A percentile compares a stretch with the other conserved stretches of the same genome.
These are phyloP conservation scores for Strobilomyces dryophilus DNA, from an alignment of 768 basidiomycete genomes.

Conservation along the genomic window DNA sequence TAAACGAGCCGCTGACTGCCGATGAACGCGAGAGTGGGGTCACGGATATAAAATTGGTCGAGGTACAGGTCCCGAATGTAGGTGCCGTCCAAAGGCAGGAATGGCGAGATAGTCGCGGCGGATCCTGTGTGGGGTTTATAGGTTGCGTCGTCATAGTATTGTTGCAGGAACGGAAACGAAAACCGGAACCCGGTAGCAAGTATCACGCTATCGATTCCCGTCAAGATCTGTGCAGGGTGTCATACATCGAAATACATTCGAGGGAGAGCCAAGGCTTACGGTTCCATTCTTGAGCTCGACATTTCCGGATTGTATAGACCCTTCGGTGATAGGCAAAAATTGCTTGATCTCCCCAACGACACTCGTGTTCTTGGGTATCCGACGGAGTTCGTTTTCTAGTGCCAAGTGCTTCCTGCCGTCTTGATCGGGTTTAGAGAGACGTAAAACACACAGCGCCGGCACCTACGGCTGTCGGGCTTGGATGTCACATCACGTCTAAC, in stretches of 20 bases:
- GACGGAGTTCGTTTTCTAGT: background rate
- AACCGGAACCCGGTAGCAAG: slow-evolving; percentile 10
- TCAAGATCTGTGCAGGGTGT: background rate
- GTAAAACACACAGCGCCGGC: background rate
- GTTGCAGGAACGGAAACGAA: slow-evolving; percentile 16
- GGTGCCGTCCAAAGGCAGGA: slow-evolving; percentile 7
- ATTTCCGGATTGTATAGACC: slow-evolving; percentile 9
- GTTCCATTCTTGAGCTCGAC: slow-evolving; percentile 16
- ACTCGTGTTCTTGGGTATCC: slow-evolving; percentile 10
- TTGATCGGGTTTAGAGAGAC: background rate
- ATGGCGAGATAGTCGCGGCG: background rate
- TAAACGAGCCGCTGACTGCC: background rate
- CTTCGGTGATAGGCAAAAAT: slow-evolving; percentile 6
- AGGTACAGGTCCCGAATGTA: slow-evolving; percentile 12
- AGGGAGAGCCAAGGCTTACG: background rate
- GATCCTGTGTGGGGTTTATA: background rate
- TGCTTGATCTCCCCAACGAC: slow-evolving; percentile 10
- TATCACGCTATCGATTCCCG: slow-evolving; percentile 8
- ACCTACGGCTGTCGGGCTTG: slow-evolving; percentile 6
- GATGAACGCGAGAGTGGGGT: slow-evolving; percentile 13
- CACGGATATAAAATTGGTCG: slow-evolving; percentile 9
- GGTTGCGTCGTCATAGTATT: slow-evolving; percentile 11
- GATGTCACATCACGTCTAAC: background rate
- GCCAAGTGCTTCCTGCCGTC: background rate
- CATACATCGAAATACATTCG: background rate